Evolutionary conservation across 345 rosid genomes (phyloP), one percentile per base, ranked within the genome.

Genomic region (Rhodamnia argentea): DNA sequence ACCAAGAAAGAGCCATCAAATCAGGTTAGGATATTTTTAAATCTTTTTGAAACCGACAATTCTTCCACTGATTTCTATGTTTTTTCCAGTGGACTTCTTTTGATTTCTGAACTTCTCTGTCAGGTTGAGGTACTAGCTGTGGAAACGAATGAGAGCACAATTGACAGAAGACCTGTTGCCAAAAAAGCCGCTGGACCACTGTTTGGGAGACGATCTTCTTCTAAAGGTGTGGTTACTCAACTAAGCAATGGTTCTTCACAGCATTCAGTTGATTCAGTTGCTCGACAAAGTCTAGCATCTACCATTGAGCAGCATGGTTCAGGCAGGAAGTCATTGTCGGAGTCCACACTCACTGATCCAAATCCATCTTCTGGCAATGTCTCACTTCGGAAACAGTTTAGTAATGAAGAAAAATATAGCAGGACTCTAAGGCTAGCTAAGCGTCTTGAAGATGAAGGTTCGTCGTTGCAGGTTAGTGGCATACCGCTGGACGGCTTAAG

Each of bases 301-400:
- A 92, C 90, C 64, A 93, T 94, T 91, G 99, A 96, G 86, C 94
- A 94, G 26, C 97, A 96, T 86, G 98, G 96, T 57, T 96, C 99
- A 70, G 95, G 98, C 84, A 90, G 99, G 89, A 96, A 94, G 90
- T 97, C 99, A 56, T 86, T 95, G 92, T 97, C 99, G 27, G 98
- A 97, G 74, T 90, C 93, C 86, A 85, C 92, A 55, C 88, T 93
- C 18, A 82, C 86, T 82, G 98, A 94, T 90, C 88, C 91, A 62
- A 91, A 89, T 86, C 89, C 95, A 11, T 88, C 88, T 88, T 88
- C 96, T 56, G 96, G 98, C 84, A 95, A 94, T 84, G 94, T 92
- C 89, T 96, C 99, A 52, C 92, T 95, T 81, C 92, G 93, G 82
- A 96, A 93, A 90, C 96, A 95, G 91, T 97, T 96, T 86, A 93